Evolutionary conservation across 805 yeast species (phyloP), one percentile per base, ranked within the genome.

Genomic region (Yarrowia sp.): DNA sequence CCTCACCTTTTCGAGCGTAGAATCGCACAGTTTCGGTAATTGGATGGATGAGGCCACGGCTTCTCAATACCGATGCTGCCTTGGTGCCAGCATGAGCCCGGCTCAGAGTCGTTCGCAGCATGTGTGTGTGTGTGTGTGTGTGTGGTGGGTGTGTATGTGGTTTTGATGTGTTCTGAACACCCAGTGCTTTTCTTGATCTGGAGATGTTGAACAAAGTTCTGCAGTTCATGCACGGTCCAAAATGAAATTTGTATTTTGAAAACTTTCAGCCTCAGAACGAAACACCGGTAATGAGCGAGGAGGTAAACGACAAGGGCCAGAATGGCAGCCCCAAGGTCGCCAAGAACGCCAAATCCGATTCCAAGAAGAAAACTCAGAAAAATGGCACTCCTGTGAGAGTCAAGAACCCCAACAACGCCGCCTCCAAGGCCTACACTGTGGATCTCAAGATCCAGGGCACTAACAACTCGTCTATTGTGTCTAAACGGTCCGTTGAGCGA

Each of bases 391-490:
- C 55, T 5, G 38, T 39, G 36, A 19, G 38, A 36, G 38, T 46
- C n/a, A 47, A 61, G 38, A 61, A 61, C 46, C 55, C 53, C 44
- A 46, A 38, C 17, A 46, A 46, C 33, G 36, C 20, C 6, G 55
- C 55, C 3, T 38, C 53, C 33, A 61, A 46, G 46, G 55, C 66
- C 20, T 39, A 61, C 38, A 46, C 53, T 14, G 55, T 61, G 46
- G 55, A 61, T 61, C 66, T 61, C 24, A 61, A 61, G 55, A 87
- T 90, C n/a, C 96, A 90, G 76, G 92, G 91, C 3, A 90, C 96
- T 2, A 90, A 91, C 74, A 89, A 88, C 72, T 89, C 92, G 9
- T 90, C 96, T 0, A 90, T 91, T 60, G 92, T 89, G 0, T 89
- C 95, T 2, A 90, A 90, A 72, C 77, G 95, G 70, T 89, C 95